Evolutionary conservation across 768 basidiomycete species (phyloP).

Genomic region (Dacryopinax primogenitus): DNA sequence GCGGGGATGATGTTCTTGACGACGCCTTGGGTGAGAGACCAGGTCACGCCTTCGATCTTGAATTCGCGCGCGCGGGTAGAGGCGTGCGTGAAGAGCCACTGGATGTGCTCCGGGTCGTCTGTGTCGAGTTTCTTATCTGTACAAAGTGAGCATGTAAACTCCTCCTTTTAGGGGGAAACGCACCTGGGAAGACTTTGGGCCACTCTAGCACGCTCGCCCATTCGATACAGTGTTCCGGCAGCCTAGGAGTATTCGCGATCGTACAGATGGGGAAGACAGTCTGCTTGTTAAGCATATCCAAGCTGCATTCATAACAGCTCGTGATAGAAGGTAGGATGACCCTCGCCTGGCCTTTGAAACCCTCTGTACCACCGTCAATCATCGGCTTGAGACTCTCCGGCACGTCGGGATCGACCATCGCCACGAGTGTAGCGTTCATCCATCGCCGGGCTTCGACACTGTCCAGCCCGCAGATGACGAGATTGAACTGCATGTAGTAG

Average conservation of each 20-base stretch:
- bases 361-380: constrained; percentile 98
- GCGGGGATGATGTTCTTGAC: constrained; percentile 99
- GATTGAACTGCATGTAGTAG: constrained; percentile 93
- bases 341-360: constrained; percentile 96
- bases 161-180: constrained; percentile 15
- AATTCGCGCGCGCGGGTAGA: constrained; percentile 77
- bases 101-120: constrained; percentile 92
- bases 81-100: constrained; percentile 79
- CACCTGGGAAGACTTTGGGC: constrained; percentile 86
- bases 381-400: constrained; percentile 90
- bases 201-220: constrained; percentile 99
- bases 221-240: constrained; percentile 98
- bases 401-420: constrained; percentile 83
- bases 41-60: constrained; percentile 96
- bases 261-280: constrained; percentile 97
- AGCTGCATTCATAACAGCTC: constrained; percentile 95
- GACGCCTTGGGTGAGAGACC: constrained; percentile 94
- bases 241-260: constrained; percentile 93
- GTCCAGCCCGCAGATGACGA: constrained; percentile 94
- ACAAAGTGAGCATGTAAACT: constrained; percentile 6
- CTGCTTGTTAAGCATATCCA: constrained; percentile 96
- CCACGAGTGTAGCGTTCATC: constrained; percentile 97
- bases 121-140: constrained; percentile 92
- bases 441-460: constrained; percentile 94
- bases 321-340: constrained; percentile 91